Conservation (phyloP, 1,139 yeast species). For the Yamadazyma blattariae region DNA sequence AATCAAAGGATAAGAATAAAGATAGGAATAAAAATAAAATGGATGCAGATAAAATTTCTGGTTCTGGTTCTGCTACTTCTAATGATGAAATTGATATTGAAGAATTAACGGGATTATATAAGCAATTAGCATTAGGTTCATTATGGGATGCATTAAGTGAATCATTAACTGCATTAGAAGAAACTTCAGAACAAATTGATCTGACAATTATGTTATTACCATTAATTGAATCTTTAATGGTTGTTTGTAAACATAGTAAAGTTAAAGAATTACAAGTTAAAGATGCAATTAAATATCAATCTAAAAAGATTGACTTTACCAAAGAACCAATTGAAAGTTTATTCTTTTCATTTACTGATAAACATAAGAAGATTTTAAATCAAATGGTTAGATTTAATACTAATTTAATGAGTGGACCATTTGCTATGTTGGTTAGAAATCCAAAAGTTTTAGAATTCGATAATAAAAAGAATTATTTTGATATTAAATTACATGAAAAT, state of each 20-base stretch:
- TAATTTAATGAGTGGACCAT: constrained; percentile 94
- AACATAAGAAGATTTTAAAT: constrained; percentile 84
- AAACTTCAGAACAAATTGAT: constrained; percentile 46
- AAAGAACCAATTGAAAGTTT: constrained; percentile 76
- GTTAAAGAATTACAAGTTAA: constrained; percentile 62
- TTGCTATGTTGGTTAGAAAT: constrained; percentile 83
- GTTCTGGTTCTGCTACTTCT: too few relatives aligned
- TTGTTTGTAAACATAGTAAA: constrained; percentile 85
- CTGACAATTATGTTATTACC: constrained; percentile 85
- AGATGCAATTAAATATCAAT: constrained; percentile 60
- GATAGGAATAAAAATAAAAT: too few relatives aligned
- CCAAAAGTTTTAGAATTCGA: constrained; percentile 93
- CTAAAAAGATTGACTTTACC: constrained; percentile 60
- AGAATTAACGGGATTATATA: constrained; percentile 60
- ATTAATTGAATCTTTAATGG: constrained; percentile 89
- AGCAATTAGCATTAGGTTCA: constrained; percentile 66
- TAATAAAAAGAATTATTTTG: constrained; percentile 85
- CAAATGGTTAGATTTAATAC: constrained; percentile 93
- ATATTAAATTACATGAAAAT: constrained; percentile 59
- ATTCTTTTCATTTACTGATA: constrained; percentile 85
- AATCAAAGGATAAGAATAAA: constrained; percentile 29
- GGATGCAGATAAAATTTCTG: too few relatives aligned
- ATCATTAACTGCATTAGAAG: constrained; percentile 62
- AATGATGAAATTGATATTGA: constrained; percentile 29
- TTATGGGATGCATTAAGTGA: constrained; percentile 88